A percentile compares a stretch with the other conserved stretches of the same genome.
Conservation (phyloP, 1,139 yeast genomes). For the Saccharomyces hybrid region DNA sequence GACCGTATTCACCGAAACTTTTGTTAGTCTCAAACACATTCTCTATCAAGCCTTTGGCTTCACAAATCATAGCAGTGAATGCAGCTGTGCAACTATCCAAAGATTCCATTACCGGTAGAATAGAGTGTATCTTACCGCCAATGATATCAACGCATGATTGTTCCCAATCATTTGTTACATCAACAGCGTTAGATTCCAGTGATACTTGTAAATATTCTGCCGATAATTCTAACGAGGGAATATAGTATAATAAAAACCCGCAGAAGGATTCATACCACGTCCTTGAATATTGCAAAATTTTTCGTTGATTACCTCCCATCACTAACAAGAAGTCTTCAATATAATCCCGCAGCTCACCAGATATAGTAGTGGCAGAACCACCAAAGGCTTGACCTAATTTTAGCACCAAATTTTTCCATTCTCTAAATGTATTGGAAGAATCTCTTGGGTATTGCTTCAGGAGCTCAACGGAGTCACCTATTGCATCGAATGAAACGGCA, state of each 20-base stretch:
- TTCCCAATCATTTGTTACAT: constrained; percentile 47
- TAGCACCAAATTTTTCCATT: constrained; percentile 33
- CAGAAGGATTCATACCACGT: constrained; percentile 69
- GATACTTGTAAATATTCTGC: constrained; percentile 38
- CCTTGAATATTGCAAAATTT: constrained; percentile 24
- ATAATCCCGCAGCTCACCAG: constrained; percentile 23
- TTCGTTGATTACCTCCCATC: constrained; percentile 25
- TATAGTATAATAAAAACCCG: constrained; percentile 55
- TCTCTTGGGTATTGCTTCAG: constrained; percentile 33
- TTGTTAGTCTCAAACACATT: constrained; percentile 19
- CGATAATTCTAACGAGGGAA: constrained; percentile 43
- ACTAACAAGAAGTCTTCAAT: constrained; percentile 25
- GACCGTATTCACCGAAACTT: constrained; percentile 4
- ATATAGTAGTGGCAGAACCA: constrained; percentile 19
- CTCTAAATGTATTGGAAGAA: constrained; percentile 29
- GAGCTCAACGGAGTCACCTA: constrained; percentile 41
- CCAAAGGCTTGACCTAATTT: constrained; percentile 24
- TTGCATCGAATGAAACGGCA: constrained; percentile 31
- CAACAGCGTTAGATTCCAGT: constrained; percentile 33
- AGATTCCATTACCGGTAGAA: constrained; percentile 52
- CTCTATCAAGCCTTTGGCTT: constrained; percentile 53
- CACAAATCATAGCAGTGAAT: constrained; percentile 54
- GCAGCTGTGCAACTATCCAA: constrained; percentile 66
- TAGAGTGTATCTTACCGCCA: constrained; percentile 51
- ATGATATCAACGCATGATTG: constrained; percentile 54